phyloP scores from a whole-genome alignment of 73 alveolate species.

The Stentor roeselii region DNA sequence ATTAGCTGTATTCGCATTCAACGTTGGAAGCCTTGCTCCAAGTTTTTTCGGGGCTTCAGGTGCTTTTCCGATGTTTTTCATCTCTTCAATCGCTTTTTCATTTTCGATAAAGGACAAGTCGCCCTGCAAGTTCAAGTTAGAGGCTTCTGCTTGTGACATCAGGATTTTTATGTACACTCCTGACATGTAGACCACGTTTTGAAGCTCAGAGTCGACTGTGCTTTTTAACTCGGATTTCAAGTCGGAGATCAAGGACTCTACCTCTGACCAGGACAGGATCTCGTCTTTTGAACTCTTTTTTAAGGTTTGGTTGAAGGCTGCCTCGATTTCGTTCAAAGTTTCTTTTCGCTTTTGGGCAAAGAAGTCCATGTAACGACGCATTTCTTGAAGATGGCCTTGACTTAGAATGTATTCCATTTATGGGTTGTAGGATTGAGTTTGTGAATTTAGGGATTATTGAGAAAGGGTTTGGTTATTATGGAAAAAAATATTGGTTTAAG shows the following conservation, averaged over 20 bases:
- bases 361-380: not conserved
- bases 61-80: not conserved
- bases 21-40: conserved; percentile 27
- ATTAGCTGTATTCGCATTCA: not conserved
- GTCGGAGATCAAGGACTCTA: not conserved
- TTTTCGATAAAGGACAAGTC: conserved; percentile 16
- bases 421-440: no score
- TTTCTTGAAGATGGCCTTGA: not conserved
- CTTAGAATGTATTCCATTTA: conserved; percentile 18
- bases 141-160: not conserved
- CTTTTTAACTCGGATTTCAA: not conserved
- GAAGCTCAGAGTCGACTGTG: conserved; percentile 10
- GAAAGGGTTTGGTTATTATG: no score
- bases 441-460: no score
- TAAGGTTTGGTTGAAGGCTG: not conserved
- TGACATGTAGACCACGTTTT: conserved; percentile 15
- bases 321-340: not conserved
- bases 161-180: conserved; percentile 25
- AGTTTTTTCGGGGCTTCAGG: not conserved
- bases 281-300: not conserved
- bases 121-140: not conserved
- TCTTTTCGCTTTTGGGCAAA: conserved; percentile 11
- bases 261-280: not conserved
- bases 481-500: no score
- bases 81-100: conserved; percentile 8